These are phyloP conservation scores for Moesziomyces parantarcticus DNA, from an alignment of 1,284 basidiomycete genomes.

Conservation along the genomic window DNA sequence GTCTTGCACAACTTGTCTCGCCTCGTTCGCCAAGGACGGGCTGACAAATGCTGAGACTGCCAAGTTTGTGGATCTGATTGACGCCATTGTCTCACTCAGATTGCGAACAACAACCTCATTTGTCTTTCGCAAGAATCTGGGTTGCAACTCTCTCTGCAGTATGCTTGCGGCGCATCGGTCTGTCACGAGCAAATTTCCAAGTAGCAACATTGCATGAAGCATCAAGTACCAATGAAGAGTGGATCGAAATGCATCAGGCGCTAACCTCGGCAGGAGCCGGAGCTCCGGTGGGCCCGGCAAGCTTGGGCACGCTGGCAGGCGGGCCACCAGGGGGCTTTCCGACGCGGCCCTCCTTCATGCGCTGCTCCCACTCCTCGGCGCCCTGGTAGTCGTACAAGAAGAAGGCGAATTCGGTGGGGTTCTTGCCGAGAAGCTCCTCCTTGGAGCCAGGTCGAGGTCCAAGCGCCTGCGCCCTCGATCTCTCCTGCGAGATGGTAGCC, in stretches of 20 bases:
- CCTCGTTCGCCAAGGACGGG: no score
- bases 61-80: no score
- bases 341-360: constrained; percentile 74
- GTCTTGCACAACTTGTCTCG: no score
- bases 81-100: no score
- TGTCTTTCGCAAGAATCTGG: no score
- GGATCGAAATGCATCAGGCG: neutral
- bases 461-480: constrained; percentile 50
- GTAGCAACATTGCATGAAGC: no score
- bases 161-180: no score
- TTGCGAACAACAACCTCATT: no score
- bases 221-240: no score
- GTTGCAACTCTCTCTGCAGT: no score
- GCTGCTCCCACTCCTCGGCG: constrained; percentile 53
- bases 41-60: no score
- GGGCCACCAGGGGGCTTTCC: constrained; percentile 1
- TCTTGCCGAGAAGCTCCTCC: constrained; percentile 28
- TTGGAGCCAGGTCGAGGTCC: constrained; percentile 20
- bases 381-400: constrained; percentile 61
- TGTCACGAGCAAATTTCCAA: no score
- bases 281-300: constrained; percentile 70
- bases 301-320: constrained; percentile 1
- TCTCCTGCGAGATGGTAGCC: constrained; percentile 55
- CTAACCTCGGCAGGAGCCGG: constrained; percentile 65
- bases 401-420: constrained; percentile 44